phyloP scores from a whole-genome alignment of 305 asterid species.

The Fraxinus paxiana region DNA sequence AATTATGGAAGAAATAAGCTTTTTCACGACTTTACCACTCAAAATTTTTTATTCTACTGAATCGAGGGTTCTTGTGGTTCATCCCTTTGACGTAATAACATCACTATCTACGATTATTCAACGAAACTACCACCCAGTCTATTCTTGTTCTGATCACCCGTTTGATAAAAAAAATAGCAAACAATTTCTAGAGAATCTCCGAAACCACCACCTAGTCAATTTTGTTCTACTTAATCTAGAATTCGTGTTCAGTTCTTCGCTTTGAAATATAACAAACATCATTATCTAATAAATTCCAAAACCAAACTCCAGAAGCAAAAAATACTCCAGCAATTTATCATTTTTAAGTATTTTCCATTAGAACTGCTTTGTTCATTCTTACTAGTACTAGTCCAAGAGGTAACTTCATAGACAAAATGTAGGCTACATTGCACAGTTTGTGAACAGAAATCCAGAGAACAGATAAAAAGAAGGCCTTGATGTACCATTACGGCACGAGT shows the following conservation, averaged over 20 bases:
- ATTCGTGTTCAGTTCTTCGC: background rate
- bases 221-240: background rate
- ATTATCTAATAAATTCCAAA: background rate
- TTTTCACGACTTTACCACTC: background rate
- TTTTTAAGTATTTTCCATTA: slow-evolving; percentile 17
- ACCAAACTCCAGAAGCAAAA: background rate
- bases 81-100: background rate
- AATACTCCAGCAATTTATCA: slow-evolving; percentile 1
- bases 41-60: background rate
- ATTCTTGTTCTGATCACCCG: background rate
- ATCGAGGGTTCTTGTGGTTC: background rate
- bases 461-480: slow-evolving; percentile 47
- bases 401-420: slow-evolving; percentile 14
- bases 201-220: background rate
- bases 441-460: slow-evolving; percentile 42
- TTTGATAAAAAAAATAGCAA: background rate
- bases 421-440: slow-evolving; percentile 29
- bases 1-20: background rate
- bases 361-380: slow-evolving; percentile 35
- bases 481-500: slow-evolving; percentile 99
- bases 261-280: background rate
- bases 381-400: slow-evolving; percentile 23
- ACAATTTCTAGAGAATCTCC: background rate
- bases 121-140: background rate
- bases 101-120: background rate